Base-by-base conservation (phyloP, 164 flowering plant species). In the Chimonanthus salicifolius region DNA sequence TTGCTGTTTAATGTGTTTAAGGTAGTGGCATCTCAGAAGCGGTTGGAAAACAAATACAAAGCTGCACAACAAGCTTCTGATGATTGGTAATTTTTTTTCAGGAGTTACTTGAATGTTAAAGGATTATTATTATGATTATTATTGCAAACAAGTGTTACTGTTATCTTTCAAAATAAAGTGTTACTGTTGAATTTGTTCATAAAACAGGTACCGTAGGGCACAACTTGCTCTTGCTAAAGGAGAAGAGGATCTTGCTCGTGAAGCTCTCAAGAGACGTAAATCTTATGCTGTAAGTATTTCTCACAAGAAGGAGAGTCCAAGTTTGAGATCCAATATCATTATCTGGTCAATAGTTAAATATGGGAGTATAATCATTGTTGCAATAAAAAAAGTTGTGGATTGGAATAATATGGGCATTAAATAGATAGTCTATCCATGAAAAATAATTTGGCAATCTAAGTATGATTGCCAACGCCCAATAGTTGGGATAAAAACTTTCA, bases 21-120 rank as follows among this genome's bases (percentile, higher is more conserved):
- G 97, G 97, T 92, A 3, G 77, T 94, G 78, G 98, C 95, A 74
- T 92, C 97, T 65, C 98, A 92, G 74, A 94, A 94, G 84, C 89
- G 82, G 71, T 76, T 94, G 81, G 92, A 92, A 74, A 94, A 94
- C 81, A 90, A 85, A 81, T 90, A 85, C 74, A 92, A 87, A 83
- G 86, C 97, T 75, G 88, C 98, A 71, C 78, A 92, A 74, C 86
- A 89, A 80, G 90, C 97, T 80, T 91, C 97, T 67, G 93, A 89
- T 64, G 97, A 94, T 68, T 94, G 98, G 97, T 94, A 85, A 18
- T 45, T 49, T 54, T 43, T 70, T 64, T 58, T 51, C 8, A 33
- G 2, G 67, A 64, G 15, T 72, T 33, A 49, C 15, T 65, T 50
- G n/a, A 43, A 3, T 33, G 9, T 6, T 43, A 13, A 15, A 16